Evolutionary conservation across 371 early-diverging fungal species (phyloP).

Genomic region (Chytridiales sp.): DNA sequence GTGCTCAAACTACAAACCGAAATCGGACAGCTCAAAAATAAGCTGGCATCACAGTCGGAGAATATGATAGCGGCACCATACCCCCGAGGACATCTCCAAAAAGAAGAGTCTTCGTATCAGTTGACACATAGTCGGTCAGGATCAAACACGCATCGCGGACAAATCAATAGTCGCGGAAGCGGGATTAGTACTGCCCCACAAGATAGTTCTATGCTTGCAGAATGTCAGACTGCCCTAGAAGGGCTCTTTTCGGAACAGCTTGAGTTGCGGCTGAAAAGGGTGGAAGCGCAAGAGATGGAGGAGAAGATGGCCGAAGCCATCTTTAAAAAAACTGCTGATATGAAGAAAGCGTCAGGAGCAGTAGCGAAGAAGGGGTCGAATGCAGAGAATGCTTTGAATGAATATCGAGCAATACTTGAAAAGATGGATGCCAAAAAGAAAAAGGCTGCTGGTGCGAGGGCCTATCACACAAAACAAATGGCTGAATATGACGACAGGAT

Average conservation of each 20-base stretch:
- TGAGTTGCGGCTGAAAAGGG: constrained; percentile 10
- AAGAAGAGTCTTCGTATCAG: background rate
- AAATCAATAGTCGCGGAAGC: background rate
- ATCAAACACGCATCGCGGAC: background rate
- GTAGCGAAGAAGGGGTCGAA: constrained; percentile 3
- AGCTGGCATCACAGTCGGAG: background rate
- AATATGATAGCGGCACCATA: background rate
- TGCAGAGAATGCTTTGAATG: background rate
- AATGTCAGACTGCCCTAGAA: constrained; percentile 11
- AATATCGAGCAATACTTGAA: constrained; percentile 5
- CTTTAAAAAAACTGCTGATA: too few species aligned
- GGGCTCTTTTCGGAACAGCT: constrained; percentile 19
- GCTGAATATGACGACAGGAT: constrained; percentile 24
- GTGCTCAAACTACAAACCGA: constrained; percentile 10
- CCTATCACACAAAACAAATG: background rate
- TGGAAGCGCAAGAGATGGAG: constrained; percentile 7
- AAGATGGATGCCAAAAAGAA: constrained; percentile 13
- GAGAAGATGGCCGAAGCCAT: constrained; percentile 13
- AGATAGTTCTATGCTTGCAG: constrained; percentile 16
- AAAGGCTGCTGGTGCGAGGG: constrained; percentile 6
- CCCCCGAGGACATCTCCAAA: background rate
- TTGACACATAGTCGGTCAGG: background rate
- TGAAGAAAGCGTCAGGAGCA: background rate
- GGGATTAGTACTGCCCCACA: background rate
- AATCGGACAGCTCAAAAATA: constrained; percentile 6